These are phyloP conservation scores for Aspergillus ostianus DNA, from an alignment of 495 filamentous ascomycete genomes.

Conservation along the genomic window DNA sequence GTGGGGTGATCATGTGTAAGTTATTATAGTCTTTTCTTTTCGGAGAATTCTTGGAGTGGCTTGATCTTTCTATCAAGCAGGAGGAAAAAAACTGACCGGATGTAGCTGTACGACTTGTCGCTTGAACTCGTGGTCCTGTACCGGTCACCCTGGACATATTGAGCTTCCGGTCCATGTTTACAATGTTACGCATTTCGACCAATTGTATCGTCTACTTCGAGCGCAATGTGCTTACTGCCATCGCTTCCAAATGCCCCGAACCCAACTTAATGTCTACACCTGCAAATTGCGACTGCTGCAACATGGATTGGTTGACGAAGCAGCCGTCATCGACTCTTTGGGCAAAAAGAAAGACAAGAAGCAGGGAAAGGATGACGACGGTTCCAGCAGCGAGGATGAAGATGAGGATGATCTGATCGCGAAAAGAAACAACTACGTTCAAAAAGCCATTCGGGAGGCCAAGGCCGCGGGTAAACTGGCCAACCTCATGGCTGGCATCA, in stretches of 20 bases:
- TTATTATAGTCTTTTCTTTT: conserved; percentile 10
- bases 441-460: conserved; percentile 57
- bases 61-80: conserved; percentile 11
- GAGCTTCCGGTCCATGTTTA: conserved; percentile 91
- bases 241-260: conserved; percentile 69
- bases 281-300: conserved; percentile 88
- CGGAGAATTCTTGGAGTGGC: conserved; percentile 2
- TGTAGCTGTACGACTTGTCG: conserved; percentile 87
- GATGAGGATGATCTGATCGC: conserved; percentile 64
- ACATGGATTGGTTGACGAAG: conserved; percentile 75
- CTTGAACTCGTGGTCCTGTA: conserved; percentile 72
- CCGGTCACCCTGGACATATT: conserved; percentile 93
- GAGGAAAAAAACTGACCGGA: conserved; percentile 20
- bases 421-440: conserved; percentile 68
- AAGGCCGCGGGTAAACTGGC: conserved; percentile 43
- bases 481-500: conserved; percentile 56
- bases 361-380: conserved; percentile 40
- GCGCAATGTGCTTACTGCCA: conserved; percentile 90
- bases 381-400: conserved; percentile 53
- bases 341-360: conserved; percentile 31
- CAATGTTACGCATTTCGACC: conserved; percentile 91
- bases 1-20: conserved; percentile 78
- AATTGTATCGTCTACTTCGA: conserved; percentile 76
- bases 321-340: conserved; percentile 63
- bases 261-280: conserved; percentile 67